These are phyloP conservation scores for Scolecobasidium constrictum DNA, from an alignment of 2,329 filamentous ascomycete genomes.

Conservation along the genomic window DNA sequence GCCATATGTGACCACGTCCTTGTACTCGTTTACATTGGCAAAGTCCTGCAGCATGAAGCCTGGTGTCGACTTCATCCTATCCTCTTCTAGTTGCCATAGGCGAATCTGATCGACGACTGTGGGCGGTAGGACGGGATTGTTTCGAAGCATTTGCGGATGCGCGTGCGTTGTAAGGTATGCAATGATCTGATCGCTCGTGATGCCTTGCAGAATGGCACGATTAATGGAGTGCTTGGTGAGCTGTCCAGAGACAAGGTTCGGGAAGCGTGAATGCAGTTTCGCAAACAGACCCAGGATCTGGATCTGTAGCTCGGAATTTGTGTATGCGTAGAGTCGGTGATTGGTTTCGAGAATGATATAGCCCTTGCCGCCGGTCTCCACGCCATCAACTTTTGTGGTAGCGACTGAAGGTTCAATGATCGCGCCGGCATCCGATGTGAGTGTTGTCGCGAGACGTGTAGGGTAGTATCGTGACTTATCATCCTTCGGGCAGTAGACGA, in stretches of 20 bases:
- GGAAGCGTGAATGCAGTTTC: conserved; percentile 79
- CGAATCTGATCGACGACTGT: conserved; percentile 97
- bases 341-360: conserved; percentile 97
- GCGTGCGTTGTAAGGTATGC: conserved; percentile 85
- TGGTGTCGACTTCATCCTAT: conserved; percentile 73
- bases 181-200: conserved; percentile 92
- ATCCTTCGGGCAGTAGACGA: conserved; percentile 56
- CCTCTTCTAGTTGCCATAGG: conserved; percentile 94
- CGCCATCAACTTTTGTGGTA: conserved; percentile 33
- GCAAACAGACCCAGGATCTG: conserved; percentile 86
- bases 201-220: conserved; percentile 76
- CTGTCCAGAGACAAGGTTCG: conserved; percentile 86
- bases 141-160: conserved; percentile 82
- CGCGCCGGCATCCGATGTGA: conserved; percentile 66
- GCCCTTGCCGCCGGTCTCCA: conserved; percentile 40
- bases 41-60: conserved; percentile 92
- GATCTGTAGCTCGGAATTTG: conserved; percentile 85
- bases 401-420: conserved; percentile 60
- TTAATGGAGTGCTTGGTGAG: conserved; percentile 82
- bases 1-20: conserved; percentile 61
- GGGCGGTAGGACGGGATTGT: conserved; percentile 71
- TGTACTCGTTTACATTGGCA: conserved; percentile 57
- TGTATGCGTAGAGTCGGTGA: conserved; percentile 95
- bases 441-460: conserved; percentile 84
- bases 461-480: conserved; percentile 59